phyloP scores from a whole-genome alignment of 306 rosid species.

The Alnus glutinosa region DNA sequence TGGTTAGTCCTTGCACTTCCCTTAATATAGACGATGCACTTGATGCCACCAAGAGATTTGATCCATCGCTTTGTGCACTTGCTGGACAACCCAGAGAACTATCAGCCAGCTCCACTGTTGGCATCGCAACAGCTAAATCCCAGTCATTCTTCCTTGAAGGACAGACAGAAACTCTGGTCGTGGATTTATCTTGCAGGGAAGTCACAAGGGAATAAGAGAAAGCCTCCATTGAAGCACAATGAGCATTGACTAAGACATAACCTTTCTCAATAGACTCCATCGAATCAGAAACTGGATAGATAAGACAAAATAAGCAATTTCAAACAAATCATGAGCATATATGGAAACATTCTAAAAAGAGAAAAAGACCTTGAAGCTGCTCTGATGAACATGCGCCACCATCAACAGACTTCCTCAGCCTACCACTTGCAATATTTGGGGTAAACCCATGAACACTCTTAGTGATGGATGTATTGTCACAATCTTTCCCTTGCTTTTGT shows the following conservation, averaged over 20 bases:
- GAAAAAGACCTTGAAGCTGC: conserved; percentile 55
- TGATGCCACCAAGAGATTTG: conserved; percentile 33
- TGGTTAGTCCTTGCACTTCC: conserved; percentile 58
- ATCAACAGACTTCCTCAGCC: conserved; percentile 37
- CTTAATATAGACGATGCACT: conserved; percentile 40
- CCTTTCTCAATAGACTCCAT: conserved; percentile 82
- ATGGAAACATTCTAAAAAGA: conserved; percentile 12
- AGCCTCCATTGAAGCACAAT: conserved; percentile 54
- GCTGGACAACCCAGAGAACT: conserved; percentile 35
- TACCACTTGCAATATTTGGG: conserved; percentile 35
- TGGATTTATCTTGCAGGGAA: conserved; percentile 46
- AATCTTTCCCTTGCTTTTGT: conserved; percentile 27
- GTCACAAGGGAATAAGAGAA: conserved; percentile 64
- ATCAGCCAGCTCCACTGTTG: conserved; percentile 33
- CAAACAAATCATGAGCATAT: conserved; percentile 24
- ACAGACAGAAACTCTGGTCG: conserved; percentile 36
- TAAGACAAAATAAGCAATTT: conserved; percentile 20
- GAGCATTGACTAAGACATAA: conserved; percentile 72
- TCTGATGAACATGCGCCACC: conserved; percentile 37
- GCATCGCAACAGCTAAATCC: conserved; percentile 35
- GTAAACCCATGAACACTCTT: conserved; percentile 30
- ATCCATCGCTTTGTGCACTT: conserved; percentile 30
- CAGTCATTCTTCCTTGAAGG: conserved; percentile 39
- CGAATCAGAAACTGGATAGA: conserved; percentile 63
- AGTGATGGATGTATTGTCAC: conserved; percentile 30